Conservation (phyloP, 164 flowering plant species). For the Tetrastigma voinierianum region DNA sequence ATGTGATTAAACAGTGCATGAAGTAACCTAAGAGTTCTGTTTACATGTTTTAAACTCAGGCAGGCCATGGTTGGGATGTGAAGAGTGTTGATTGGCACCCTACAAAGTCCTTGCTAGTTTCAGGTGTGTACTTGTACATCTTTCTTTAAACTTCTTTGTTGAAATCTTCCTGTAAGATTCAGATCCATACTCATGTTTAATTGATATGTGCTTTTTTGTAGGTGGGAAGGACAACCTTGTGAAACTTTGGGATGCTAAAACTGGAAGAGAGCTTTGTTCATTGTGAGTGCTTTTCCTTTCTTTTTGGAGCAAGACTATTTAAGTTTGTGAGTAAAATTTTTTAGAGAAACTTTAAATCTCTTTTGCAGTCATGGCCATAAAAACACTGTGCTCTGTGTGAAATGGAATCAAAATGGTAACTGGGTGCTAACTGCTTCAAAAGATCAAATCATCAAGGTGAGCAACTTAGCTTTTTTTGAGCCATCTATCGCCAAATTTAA, state of each 20-base stretch:
- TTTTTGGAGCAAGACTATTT: background rate
- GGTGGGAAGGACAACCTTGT: constrained; percentile 99
- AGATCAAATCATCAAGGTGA: constrained; percentile 97
- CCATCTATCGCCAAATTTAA: background rate
- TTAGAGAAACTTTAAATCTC: constrained; percentile 10
- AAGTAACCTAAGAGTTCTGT: constrained; percentile 42
- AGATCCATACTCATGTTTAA: background rate
- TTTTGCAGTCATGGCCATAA: constrained; percentile 96
- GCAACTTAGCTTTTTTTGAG: background rate
- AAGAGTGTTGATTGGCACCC: constrained; percentile 99
- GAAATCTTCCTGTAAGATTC: background rate
- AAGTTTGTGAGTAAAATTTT: background rate
- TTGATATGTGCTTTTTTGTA: constrained; percentile 18
- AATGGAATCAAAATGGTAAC: constrained; percentile 99
- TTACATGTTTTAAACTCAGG: constrained; percentile 73
- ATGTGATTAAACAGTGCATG: constrained; percentile 15
- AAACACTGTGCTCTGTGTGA: constrained; percentile 87
- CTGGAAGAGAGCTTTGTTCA: constrained; percentile 86
- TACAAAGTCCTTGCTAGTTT: constrained; percentile 87
- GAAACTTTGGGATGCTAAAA: constrained; percentile 98
- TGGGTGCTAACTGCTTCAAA: constrained; percentile 97
- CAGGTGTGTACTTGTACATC: constrained; percentile 48
- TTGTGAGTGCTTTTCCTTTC: constrained; percentile 55
- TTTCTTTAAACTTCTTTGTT: background rate
- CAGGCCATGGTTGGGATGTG: constrained; percentile 99